Percentiles rank a stretch among this genome's conserved stretches.
These are phyloP conservation scores for Dioscorea dumetorum DNA, from an alignment of 106 monocot genomes.

Conservation along the genomic window DNA sequence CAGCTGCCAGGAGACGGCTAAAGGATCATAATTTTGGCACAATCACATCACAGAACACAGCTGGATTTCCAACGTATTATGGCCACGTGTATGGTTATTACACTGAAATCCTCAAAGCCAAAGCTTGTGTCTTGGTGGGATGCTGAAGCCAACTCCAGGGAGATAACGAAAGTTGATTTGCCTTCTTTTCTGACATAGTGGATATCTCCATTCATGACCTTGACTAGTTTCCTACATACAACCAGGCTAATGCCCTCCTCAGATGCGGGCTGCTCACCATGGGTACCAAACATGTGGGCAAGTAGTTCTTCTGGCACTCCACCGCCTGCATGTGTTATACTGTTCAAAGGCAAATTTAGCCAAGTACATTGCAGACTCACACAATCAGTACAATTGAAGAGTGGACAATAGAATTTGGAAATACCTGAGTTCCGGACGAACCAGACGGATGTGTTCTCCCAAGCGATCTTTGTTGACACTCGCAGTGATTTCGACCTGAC, in stretches of 20 bases:
- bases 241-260: slow-evolving; percentile 84
- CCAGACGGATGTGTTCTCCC: slow-evolving; percentile 58
- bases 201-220: slow-evolving; percentile 86
- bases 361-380: too few species aligned
- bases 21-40: too few species aligned
- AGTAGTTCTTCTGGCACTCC: slow-evolving; percentile 62
- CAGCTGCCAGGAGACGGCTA: too few species aligned
- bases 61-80: too few species aligned
- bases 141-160: slow-evolving; percentile 33
- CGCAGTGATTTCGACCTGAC: slow-evolving; percentile 55
- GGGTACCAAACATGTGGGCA: slow-evolving; percentile 64
- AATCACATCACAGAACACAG: too few species aligned
- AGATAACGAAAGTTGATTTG: slow-evolving; percentile 69
- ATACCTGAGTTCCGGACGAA: slow-evolving; percentile 74
- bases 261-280: slow-evolving; percentile 20
- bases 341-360: slow-evolving; percentile 1
- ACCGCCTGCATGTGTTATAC: slow-evolving; percentile 52
- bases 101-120: too few species aligned
- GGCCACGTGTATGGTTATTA: too few species aligned
- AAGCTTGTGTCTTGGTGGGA: neutral
- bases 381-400: too few species aligned
- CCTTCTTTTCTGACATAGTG: slow-evolving; percentile 67
- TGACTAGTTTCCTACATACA: slow-evolving; percentile 79
- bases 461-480: slow-evolving; percentile 47
- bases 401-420: neutral